Base-by-base conservation (phyloP, 495 filamentous ascomycete genomes). In the Evansstolkia leycettana region DNA sequence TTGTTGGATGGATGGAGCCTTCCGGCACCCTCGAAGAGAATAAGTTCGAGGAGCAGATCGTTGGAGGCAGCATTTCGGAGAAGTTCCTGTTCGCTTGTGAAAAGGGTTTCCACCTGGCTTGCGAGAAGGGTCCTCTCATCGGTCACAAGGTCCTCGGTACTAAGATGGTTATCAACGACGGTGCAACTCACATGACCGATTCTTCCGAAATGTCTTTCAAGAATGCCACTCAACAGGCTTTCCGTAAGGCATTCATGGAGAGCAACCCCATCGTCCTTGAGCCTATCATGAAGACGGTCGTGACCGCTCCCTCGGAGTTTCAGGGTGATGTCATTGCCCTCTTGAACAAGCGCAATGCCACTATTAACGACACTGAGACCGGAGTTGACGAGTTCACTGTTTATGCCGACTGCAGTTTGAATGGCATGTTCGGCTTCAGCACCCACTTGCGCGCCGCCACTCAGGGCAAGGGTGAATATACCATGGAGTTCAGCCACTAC, bases 131-230 rank as follows among this genome's bases (percentile, higher is more conserved):
- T 11, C 90, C 90, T 14, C 67, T 96, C 17, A 75, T 99, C 41
- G 90, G 89, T 34, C 92, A 99, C 70, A 80, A 75, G 55, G 87
- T 99, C 28, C 76, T 99, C 15, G 92, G 90, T 19, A 72, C 84
- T 2, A 65, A 56, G 48, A 94, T 99, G 88, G 71, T 94, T 32
- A 69, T 99, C 62, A 94, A 90, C 57, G 92, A 99, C 50, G 92
- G 92, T 54, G 86, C 87, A 20, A 99, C 85, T 1, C 92, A 99
- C 70, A 87, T 93, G 65, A 96, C 90, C 11, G 92, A 99, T 64
- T 96, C 90, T 2, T 89, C 82, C 28, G 92, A 99, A 72, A 88
- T 85, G 74, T 77, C 92, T n/a, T 99, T 99, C 80, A 93, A 84
- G 58, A 84, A 75, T 39, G 87, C 92, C 17, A 93, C 90, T 18